Conservation (phyloP, 1,284 basidiomycete species). For the Austropuccinia psidii region DNA sequence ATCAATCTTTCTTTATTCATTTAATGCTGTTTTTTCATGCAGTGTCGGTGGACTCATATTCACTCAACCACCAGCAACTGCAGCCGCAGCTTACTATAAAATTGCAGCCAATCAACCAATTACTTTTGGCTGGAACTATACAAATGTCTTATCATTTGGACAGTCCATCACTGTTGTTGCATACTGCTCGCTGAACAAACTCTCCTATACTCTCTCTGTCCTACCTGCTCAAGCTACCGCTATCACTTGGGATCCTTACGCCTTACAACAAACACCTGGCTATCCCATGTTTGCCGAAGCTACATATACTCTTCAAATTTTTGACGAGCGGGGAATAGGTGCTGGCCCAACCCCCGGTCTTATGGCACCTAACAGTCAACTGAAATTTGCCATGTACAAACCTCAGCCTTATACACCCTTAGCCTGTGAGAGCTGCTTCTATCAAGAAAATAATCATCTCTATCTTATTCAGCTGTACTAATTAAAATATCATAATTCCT, state of each 20-base stretch:
- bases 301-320: constrained; percentile 68
- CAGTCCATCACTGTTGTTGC: constrained; percentile 70
- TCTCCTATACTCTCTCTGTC: constrained; percentile 62
- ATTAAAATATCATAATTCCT: constrained; percentile 25
- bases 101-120: constrained; percentile 65
- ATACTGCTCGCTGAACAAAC: constrained; percentile 66
- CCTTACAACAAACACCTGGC: constrained; percentile 62
- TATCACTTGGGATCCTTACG: constrained; percentile 72
- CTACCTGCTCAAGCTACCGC: constrained; percentile 61
- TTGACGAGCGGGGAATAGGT: constrained; percentile 65
- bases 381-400: constrained; percentile 76
- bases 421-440: constrained; percentile 53
- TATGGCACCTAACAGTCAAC: constrained; percentile 61
- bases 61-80: constrained; percentile 68
- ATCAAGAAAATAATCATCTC: constrained; percentile 19
- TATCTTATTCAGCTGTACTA: constrained; percentile 5
- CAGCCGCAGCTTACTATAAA: constrained; percentile 73
- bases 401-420: constrained; percentile 68
- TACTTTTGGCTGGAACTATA: constrained; percentile 89
- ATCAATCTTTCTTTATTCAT: constrained; percentile 45
- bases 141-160: constrained; percentile 43
- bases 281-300: constrained; percentile 63
- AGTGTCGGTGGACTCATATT: constrained; percentile 60
- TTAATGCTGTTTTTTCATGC: constrained; percentile 54
- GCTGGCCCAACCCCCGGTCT: constrained; percentile 59